Evolutionary conservation across 352 stramenopile genomes (phyloP), one percentile per base, ranked within the genome.

Genomic region (Lagenidium sp.): DNA sequence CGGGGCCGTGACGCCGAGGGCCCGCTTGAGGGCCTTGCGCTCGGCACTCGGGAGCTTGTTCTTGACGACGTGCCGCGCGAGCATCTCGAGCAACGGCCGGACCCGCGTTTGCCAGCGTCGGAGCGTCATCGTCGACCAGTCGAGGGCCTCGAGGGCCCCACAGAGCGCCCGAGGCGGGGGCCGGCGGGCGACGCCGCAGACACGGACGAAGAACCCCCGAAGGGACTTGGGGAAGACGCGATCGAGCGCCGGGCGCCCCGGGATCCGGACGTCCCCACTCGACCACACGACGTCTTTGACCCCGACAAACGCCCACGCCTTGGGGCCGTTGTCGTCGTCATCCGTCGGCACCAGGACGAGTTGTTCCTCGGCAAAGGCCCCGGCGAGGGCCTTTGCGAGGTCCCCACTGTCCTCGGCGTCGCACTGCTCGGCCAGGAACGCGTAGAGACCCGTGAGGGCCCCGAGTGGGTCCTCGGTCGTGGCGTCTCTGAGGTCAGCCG

Each of bases 171-270:
- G 47, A 11, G 79, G 53, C 4, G 72, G 81, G 0, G 72, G 75
- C 43, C 82, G 85, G n/a, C 52, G 50, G n/a, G 68, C 51, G 12
- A 90, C 64, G 15, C 73, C 70, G 40, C 65, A 84, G 5, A 90
- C 40, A 0, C 79, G 61, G 5, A 58, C 68, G 51, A 90, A 90
- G 36, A 90, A 90, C 6, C 51, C 39, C 7, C 61, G 60, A 4
- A 88, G 53, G 7, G 48, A 36, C 29, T 65, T 75, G 6, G 73
- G 48, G 43, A 88, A 90, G 7, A 71, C n/a, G 3, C 51, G 45
- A 15, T 86, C 66, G 22, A 90, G 44, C 23, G 60, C 23, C 10
- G 29, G 37, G 28, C 28, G 15, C 15, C 8, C 8, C 8, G 15
- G 28, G 15, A 15, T 13, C 28, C 8, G 28, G 15, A 15, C 28